Percentiles rank a stretch among this genome's conserved stretches.
phyloP scores from a whole-genome alignment of 2,329 filamentous ascomycete species.

The Xylaria sp. region DNA sequence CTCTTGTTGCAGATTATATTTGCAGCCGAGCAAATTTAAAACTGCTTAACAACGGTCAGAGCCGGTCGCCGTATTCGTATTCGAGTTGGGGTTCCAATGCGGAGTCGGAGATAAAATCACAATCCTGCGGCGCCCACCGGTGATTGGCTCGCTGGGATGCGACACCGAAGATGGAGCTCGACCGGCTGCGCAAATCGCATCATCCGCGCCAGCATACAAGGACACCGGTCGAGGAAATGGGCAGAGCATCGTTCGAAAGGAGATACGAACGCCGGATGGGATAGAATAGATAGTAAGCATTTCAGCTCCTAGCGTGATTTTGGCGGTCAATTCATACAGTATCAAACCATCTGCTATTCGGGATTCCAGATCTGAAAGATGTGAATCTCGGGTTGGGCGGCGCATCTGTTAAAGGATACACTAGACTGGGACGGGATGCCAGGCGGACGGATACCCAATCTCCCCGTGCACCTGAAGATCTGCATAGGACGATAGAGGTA shows the following conservation, averaged over 20 bases:
- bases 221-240: slow-evolving; percentile 13
- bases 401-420: background rate
- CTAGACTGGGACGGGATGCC: slow-evolving; percentile 21
- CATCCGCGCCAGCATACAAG: background rate
- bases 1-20: background rate
- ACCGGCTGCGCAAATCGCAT: slow-evolving; percentile 25
- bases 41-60: background rate
- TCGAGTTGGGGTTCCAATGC: slow-evolving; percentile 30
- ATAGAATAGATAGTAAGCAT: background rate
- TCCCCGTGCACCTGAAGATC: slow-evolving; percentile 6
- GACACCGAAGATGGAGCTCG: slow-evolving; percentile 12
- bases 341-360: slow-evolving; percentile 13
- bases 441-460: slow-evolving; percentile 31
- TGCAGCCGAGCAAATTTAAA: background rate
- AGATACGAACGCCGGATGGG: background rate
- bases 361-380: background rate
- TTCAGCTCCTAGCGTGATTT: slow-evolving; percentile 6
- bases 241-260: slow-evolving; percentile 32
- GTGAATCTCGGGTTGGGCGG: slow-evolving; percentile 11
- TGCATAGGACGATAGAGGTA: background rate
- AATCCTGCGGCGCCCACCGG: background rate
- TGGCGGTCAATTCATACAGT: background rate
- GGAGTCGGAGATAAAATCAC: slow-evolving; percentile 31
- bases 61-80: slow-evolving; percentile 35
- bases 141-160: slow-evolving; percentile 29